Evolutionary conservation across 768 basidiomycete genomes (phyloP), one percentile per base, ranked within the genome.

Genomic region (Paxillus ammoniavirescens): DNA sequence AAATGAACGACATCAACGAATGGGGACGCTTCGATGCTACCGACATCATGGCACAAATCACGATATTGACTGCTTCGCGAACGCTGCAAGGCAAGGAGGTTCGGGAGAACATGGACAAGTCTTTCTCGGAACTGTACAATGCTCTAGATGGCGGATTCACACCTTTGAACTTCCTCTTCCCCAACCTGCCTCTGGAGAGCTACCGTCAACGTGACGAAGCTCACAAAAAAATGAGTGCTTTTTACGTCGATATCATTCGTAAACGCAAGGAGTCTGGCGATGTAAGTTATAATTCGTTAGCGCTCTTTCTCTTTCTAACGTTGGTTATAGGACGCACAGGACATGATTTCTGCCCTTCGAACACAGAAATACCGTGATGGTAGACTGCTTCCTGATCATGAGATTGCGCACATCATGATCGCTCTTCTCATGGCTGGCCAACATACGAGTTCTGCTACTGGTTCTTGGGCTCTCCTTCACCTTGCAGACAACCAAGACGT

Each of bases 401-500:
- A 98, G 70, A 89, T 98, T 55, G 94, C 97, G 0, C 97, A 98
- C 67, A 95, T 99, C 66, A 86, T 99, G 88, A 99, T 98, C 64
- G 97, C 97, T 14, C 82, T 99, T 43, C 85, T 99, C 58, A 98
- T 99, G 97, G 97, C 97, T 42, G 97, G 97, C 37, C 97, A 99
- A 74, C 97, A 99, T 73, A 99, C 97, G 0, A 92, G 90, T 62
- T 97, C 97, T 13, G 87, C 97, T 2, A 88, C 92, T 18, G 86
- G 86, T 31, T 87, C 93, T 9, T 99, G 97, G 97, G 68, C 86
- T 14, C 77, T 98, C 37, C 82, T 98, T 41, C 93, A 97, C 65
- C 69, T 98, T 30, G 96, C 94, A 28, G 75, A 82, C 58, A 81
- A 86, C 44, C 81, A 80, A 1, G 83, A 89, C 23, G 63, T 95